These are phyloP conservation scores for Quercus glauca DNA, from an alignment of 306 rosid species.

Conservation along the genomic window DNA sequence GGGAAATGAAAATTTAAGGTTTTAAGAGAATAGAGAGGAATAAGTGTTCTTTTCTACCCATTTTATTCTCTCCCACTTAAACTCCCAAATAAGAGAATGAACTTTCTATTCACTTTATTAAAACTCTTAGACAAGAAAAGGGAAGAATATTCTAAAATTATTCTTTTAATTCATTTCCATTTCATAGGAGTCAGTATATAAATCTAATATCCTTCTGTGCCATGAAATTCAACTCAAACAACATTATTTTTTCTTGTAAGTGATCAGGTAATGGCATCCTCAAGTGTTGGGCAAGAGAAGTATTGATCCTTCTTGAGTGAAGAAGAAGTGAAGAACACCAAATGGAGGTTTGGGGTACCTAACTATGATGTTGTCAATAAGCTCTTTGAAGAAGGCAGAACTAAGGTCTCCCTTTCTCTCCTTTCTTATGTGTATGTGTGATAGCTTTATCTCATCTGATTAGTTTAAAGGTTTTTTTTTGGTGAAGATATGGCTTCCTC, in stretches of 20 bases:
- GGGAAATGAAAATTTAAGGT: no score
- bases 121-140: no score
- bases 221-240: not conserved
- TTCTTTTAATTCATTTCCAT: no score
- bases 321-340: constrained; percentile 50
- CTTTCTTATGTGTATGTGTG: not conserved
- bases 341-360: constrained; percentile 55
- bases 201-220: not conserved
- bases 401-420: constrained; percentile 34
- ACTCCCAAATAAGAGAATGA: no score
- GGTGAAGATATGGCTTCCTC: constrained; percentile 58
- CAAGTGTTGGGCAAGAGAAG: constrained; percentile 32
- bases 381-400: constrained; percentile 63
- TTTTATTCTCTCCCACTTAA: no score
- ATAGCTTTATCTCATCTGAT: not conserved
- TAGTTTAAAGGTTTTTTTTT: not conserved
- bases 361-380: constrained; percentile 52
- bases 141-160: no score
- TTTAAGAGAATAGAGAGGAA: no score
- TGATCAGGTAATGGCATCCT: constrained; percentile 26
- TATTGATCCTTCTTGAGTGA: constrained; percentile 39
- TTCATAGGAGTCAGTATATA: no score
- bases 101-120: no score
- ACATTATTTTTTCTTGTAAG: not conserved
- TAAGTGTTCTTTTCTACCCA: no score